phyloP scores from a whole-genome alignment of 2,329 filamentous ascomycete genomes.

The Apiospora aurea region DNA sequence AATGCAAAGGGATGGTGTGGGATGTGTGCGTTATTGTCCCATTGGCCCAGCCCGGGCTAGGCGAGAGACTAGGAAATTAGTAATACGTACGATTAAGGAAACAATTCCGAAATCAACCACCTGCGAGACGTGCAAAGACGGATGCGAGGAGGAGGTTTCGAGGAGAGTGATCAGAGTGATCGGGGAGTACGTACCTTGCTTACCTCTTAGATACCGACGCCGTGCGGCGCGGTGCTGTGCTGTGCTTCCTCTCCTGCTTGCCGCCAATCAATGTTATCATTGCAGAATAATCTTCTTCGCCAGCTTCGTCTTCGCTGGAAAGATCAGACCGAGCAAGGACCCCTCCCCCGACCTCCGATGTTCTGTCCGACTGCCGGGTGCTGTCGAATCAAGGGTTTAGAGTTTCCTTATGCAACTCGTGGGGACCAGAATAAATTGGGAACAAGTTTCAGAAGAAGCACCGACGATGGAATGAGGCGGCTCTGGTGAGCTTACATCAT shows the following conservation, averaged over 20 bases:
- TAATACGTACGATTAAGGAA: conserved; percentile 18
- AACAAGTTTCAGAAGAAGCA: conserved; percentile 22
- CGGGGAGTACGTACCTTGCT: background rate
- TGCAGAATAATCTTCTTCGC: conserved; percentile 3
- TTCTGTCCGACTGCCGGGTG: background rate
- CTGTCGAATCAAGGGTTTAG: conserved; percentile 16
- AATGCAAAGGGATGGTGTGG: conserved; percentile 16
- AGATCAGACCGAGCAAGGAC: background rate
- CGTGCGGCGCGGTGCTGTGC: background rate
- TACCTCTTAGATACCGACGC: background rate
- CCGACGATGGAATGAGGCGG: conserved; percentile 11
- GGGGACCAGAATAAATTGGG: conserved; percentile 18
- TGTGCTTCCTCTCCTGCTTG: background rate
- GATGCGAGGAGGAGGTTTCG: background rate
- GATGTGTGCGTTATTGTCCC: conserved; percentile 17
- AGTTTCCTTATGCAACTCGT: conserved; percentile 19
- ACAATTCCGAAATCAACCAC: conserved; percentile 17
- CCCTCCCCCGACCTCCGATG: too few species aligned
- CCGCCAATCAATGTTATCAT: background rate
- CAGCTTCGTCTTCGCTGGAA: background rate
- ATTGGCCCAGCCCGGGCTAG: background rate
- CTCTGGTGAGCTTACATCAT: conserved; percentile 20
- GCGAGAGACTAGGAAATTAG: background rate
- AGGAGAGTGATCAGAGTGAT: background rate
- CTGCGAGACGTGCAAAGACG: conserved; percentile 1